These are phyloP conservation scores for Ophidiomyces ophidiicola DNA, from an alignment of 2,329 filamentous ascomycete genomes.

Conservation along the genomic window DNA sequence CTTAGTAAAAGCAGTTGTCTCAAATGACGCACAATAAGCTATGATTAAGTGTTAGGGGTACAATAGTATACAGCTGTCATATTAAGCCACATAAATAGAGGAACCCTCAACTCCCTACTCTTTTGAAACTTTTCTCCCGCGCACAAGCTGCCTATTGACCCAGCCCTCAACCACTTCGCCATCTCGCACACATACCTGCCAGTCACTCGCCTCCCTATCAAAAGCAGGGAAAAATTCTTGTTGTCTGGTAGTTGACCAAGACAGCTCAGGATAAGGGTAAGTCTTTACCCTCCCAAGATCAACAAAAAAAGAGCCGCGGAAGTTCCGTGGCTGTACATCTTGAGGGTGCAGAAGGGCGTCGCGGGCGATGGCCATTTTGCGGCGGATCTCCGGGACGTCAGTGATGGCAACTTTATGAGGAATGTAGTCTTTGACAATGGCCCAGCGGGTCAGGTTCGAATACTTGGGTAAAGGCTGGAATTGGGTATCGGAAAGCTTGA, in stretches of 20 bases:
- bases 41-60: no score
- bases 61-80: no score
- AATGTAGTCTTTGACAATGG: conserved; percentile 14
- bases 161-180: conserved; percentile 10
- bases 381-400: conserved; percentile 12
- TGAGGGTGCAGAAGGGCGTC: conserved; percentile 10
- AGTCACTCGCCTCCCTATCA: conserved; percentile 7
- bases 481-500: conserved; percentile 12
- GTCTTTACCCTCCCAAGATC: conserved; percentile 7
- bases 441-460: conserved; percentile 6
- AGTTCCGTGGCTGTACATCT: conserved; percentile 9
- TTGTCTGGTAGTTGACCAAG: conserved; percentile 4
- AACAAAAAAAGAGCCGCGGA: conserved; percentile 10
- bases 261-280: conserved; percentile 7
- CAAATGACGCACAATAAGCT: no score
- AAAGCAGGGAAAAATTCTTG: conserved; percentile 4
- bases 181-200: conserved; percentile 8
- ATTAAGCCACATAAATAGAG: no score
- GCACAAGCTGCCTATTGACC: conserved; percentile 4
- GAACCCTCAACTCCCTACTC: no score
- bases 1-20: no score
- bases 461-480: neutral
- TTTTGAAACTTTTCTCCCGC: no score
- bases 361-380: conserved; percentile 13
- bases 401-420: conserved; percentile 1